Evolutionary conservation across 2,329 filamentous ascomycete species (phyloP).

Genomic region (Didymella exigua): DNA sequence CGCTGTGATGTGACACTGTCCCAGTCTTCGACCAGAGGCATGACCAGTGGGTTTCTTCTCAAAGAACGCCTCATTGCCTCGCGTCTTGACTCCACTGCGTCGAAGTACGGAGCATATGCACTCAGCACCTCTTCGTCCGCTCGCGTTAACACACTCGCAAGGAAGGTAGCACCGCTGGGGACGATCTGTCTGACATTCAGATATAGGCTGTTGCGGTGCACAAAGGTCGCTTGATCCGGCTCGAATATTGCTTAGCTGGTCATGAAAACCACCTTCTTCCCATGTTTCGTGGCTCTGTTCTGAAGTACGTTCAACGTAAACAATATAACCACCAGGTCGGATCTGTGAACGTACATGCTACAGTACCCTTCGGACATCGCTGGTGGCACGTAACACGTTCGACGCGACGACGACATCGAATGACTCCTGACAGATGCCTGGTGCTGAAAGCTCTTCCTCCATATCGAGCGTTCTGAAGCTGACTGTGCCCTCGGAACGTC

Average conservation of each 20-base stretch:
- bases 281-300: not conserved
- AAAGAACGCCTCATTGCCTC: constrained; percentile 8
- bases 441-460: constrained; percentile 43
- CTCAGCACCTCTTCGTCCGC: constrained; percentile 8
- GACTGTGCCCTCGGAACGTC: not conserved
- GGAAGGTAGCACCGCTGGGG: not conserved
- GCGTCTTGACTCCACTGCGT: not conserved
- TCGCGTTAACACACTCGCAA: constrained; percentile 15
- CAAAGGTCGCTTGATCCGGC: not conserved
- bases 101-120: not conserved
- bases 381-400: constrained; percentile 20
- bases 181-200: constrained; percentile 4
- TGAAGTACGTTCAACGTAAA: not conserved
- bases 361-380: constrained; percentile 10
- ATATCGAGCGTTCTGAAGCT: constrained; percentile 24
- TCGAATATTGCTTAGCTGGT: constrained; percentile 6
- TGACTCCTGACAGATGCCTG: constrained; percentile 12
- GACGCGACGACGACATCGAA: constrained; percentile 29
- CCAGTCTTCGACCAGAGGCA: not conserved
- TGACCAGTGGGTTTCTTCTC: not conserved
- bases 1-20: not conserved
- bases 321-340: constrained; percentile 34
- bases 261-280: constrained; percentile 7
- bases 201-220: constrained; percentile 11
- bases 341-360: constrained; percentile 21